A percentile compares a stretch with the other conserved stretches of the same genome.
Evolutionary conservation across 306 rosid genomes (phyloP).

Genomic region (Lupinus albus): DNA sequence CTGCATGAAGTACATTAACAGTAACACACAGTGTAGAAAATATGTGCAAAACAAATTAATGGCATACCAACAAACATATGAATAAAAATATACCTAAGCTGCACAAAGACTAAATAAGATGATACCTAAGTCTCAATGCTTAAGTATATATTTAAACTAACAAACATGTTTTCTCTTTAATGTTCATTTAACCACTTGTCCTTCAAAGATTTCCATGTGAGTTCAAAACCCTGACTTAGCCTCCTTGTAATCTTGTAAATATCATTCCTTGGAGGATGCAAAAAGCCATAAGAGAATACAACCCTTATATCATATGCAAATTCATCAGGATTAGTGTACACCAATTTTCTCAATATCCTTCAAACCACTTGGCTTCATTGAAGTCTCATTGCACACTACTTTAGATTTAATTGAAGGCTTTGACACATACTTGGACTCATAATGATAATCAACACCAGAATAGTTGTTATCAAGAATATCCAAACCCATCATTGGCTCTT

Average conservation of each 20-base stretch:
- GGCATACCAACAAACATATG: too few species aligned
- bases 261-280: background rate
- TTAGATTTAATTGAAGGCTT: background rate
- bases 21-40: too few species aligned
- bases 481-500: background rate
- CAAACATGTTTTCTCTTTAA: background rate
- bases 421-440: background rate
- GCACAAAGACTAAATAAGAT: too few species aligned
- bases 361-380: background rate
- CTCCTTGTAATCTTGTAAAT: background rate
- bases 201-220: background rate
- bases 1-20: too few species aligned
- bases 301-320: constrained; percentile 10
- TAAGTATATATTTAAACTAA: too few species aligned
- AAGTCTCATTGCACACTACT: background rate
- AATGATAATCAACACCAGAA: background rate
- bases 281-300: constrained; percentile 1
- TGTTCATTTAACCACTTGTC: constrained; percentile 1
- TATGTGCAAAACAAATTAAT: too few species aligned
- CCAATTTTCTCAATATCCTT: background rate
- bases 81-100: too few species aligned
- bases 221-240: background rate
- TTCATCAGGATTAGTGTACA: constrained; percentile 1
- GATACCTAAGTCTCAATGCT: too few species aligned
- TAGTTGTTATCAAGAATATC: background rate